Base-by-base conservation (phyloP, 1,284 basidiomycete genomes). In the Austroboletus niveus region DNA sequence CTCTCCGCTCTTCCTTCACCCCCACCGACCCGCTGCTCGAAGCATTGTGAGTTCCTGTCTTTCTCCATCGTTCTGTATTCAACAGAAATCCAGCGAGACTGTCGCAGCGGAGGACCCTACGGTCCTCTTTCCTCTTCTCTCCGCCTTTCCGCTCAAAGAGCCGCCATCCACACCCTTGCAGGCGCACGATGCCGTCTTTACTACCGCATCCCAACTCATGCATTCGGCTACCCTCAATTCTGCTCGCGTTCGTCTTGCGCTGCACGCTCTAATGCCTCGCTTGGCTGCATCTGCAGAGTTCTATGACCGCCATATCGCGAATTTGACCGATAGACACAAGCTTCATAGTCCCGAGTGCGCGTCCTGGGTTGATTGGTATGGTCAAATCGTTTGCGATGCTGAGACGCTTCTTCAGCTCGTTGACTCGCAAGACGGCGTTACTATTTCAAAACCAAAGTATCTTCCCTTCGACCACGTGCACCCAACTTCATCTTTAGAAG, bases 311-410 rank as follows among this genome's bases (percentile, higher is more conserved):
- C 66, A 67, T 59, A 72, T 72, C 51, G 68, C 60, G 46, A 52
- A 69, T n/a, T 68, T 69, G 2, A 51, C 54, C 7, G 69, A 71
- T 11, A 64, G 64, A 17, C 60, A 57, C 50, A 57, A 40, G 20
- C 57, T 65, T 34, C 27, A 38, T 15, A 51, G n/a, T 14, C 51
- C 53, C 15, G 51, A 60, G 7, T 94, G 93, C 63, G 82, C 77
- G 1, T 87, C 86, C 17, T 96, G 92, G 93, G 85, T 95, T 4
- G 89, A 94, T 54, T 94, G 91, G 87, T 86, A 88, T 60, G 90
- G 91, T 0, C 72, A 83, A 52, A 77, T 83, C 15, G 82, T 89
- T 10, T 96, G 93, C 64, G 83, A 84, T 49, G 77, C 81, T 4
- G 81, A 88, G 39, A 80, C 75, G 4, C 73, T 94, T 46, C 74